Conservation (phyloP, 805 yeast genomes). For the Sugiyamaella valdiviana region DNA sequence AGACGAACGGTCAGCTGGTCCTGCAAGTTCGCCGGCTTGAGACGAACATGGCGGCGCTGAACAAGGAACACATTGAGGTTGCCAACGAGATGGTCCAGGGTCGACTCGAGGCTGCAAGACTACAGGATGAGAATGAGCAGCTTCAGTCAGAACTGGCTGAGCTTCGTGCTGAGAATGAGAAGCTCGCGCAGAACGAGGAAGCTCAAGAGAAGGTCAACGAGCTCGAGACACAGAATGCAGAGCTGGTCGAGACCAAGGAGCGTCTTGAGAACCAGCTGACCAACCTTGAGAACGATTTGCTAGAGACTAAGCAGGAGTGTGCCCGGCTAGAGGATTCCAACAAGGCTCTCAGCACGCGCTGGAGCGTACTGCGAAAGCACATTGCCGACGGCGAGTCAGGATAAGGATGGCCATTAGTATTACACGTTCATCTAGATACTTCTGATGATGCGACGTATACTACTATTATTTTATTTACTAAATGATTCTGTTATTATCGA, state of each 20-base stretch:
- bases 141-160: constrained; percentile 34
- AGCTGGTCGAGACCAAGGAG: constrained; percentile 60
- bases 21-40: constrained; percentile 70
- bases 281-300: constrained; percentile 39
- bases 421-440: too few species aligned
- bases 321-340: constrained; percentile 27
- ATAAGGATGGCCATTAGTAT: not conserved
- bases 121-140: constrained; percentile 68
- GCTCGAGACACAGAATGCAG: constrained; percentile 50
- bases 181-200: constrained; percentile 4
- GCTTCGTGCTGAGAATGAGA: constrained; percentile 6
- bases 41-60: constrained; percentile 58
- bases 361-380: constrained; percentile 32
- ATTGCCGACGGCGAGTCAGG: constrained; percentile 14
- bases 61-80: constrained; percentile 75
- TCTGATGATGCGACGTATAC: not conserved
- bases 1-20: constrained; percentile 65
- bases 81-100: constrained; percentile 84
- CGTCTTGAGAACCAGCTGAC: constrained; percentile 48
- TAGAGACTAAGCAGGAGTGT: constrained; percentile 24
- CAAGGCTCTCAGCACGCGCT: constrained; percentile 27
- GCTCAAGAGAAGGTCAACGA: constrained; percentile 29
- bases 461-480: too few species aligned
- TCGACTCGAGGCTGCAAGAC: constrained; percentile 65
- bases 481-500: too few species aligned